Evolutionary conservation across 768 basidiomycete genomes (phyloP), one percentile per base, ranked within the genome.

Genomic region (Psilocybe cubensis): DNA sequence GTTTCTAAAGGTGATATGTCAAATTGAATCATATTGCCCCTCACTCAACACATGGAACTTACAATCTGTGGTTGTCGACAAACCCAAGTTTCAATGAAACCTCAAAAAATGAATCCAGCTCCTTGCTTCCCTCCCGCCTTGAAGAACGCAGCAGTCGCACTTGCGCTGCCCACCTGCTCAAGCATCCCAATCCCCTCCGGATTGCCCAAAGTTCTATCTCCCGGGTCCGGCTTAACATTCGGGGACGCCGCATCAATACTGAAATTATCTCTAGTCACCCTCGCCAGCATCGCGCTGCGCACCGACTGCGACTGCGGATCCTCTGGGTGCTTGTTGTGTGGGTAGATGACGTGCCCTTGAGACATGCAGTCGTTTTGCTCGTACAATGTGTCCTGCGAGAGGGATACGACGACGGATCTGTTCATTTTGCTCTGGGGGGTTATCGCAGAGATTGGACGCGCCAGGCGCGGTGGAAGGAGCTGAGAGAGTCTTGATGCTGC

Each of bases 111-210:
- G 12, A 44, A 42, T 11, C 56, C 51, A 3, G 53, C 51, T 14
- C 65, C 64, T 25, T 65, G 59, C 17, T 58, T 60, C 1, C 60
- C 57, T 20, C 59, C 62, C 24, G 44, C 40, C 33, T 50, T 63
- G 25, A 65, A 68, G 47, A 61, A 62, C 24, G 52, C 42, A 11
- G 52, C 56, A 1, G 62, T 65, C 9, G 51, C 68, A 40, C 55
- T 46, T 4, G 60, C 63, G 47, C 68, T 68, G 23, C 68, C 68
- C 14, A 68, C 68, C 46, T 66, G 65, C 14, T 69, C 65, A 1
- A 69, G 46, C 52, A 65, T 61, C 6, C 68, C 68, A 28, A 66
- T 55, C 3, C 64, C 64, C 54, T 65, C 65, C 2, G 60, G 57
- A 51, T 66, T 68, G 8, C 68, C 65, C 25, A 23, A 23, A 25